phyloP scores from a whole-genome alignment of 2,329 filamentous ascomycete species.

The Cercospora citrullina region DNA sequence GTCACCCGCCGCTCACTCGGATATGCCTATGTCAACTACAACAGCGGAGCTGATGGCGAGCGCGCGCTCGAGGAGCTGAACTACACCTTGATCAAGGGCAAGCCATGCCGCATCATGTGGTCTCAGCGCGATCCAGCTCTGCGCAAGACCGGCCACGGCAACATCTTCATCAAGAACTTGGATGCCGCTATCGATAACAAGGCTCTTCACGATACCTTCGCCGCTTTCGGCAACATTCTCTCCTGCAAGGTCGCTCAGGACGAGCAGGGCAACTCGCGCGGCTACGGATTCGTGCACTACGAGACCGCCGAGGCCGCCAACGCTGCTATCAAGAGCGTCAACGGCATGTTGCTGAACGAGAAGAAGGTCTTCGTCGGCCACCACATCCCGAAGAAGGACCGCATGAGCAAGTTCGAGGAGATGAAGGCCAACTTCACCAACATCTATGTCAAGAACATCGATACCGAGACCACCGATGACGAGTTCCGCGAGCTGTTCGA shows the following conservation, averaged over 20 bases:
- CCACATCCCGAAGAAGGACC: slow-evolving; percentile 99
- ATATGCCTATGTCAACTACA: slow-evolving; percentile 99
- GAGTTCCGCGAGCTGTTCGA: slow-evolving; percentile 94
- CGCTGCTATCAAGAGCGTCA: slow-evolving; percentile 98
- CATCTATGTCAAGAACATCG: slow-evolving; percentile 99
- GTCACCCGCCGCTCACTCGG: slow-evolving; percentile 97
- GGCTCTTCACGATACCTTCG: slow-evolving; percentile 98
- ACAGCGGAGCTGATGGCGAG: slow-evolving; percentile 93
- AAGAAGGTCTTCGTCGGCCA: slow-evolving; percentile 99
- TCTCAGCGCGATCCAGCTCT: slow-evolving; percentile 98
- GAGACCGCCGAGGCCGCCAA: slow-evolving; percentile 97
- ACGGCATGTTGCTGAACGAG: slow-evolving; percentile 99
- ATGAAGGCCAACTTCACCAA: slow-evolving; percentile 99
- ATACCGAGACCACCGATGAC: slow-evolving; percentile 79
- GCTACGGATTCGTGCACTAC: slow-evolving; percentile 99
- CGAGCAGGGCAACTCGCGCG: slow-evolving; percentile 94
- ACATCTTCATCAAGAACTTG: slow-evolving; percentile 99
- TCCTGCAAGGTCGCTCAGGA: slow-evolving; percentile 99
- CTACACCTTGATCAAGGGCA: slow-evolving; percentile 99
- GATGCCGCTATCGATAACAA: slow-evolving; percentile 99
- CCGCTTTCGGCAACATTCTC: slow-evolving; percentile 97
- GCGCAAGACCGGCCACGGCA: slow-evolving; percentile 98
- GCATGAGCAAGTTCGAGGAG: slow-evolving; percentile 99
- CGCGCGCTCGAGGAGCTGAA: slow-evolving; percentile 98
- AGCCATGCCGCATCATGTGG: slow-evolving; percentile 99